phyloP scores from a whole-genome alignment of 2,329 filamentous ascomycete species.

The Capronia coronata region DNA sequence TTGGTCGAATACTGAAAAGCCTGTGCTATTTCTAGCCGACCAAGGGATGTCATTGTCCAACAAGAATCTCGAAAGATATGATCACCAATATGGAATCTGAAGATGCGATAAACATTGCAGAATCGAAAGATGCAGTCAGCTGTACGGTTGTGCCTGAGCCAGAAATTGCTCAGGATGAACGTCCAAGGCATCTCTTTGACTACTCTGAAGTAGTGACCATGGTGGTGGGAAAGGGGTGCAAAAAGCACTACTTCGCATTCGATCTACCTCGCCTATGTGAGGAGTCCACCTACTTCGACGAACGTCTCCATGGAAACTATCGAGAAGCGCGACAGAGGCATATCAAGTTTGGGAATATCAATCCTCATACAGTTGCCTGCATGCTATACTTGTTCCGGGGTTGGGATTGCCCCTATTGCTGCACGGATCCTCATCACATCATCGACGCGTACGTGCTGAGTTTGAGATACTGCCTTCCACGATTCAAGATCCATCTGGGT shows the following conservation, averaged over 20 bases:
- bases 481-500: constrained; percentile 1
- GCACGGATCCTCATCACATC: not conserved
- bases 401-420: constrained; percentile 3
- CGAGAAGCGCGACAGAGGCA: constrained; percentile 1
- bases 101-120: no score
- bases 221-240: not conserved
- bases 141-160: no score
- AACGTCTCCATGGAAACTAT: constrained; percentile 2
- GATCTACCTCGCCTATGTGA: constrained; percentile 2
- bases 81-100: not conserved
- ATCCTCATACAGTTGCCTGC: constrained; percentile 4
- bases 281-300: constrained; percentile 6
- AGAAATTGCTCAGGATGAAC: not conserved
- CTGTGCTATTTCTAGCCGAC: no score
- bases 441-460: not conserved
- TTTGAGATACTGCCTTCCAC: not conserved
- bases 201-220: constrained; percentile 8
- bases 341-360: not conserved
- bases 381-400: constrained; percentile 9
- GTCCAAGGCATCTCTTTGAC: constrained; percentile 1
- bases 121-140: no score
- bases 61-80: no score
- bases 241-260: not conserved
- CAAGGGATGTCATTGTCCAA: no score
- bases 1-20: no score